Conservation (phyloP, 1,139 yeast genomes). For the Taphrina pruni region DNA sequence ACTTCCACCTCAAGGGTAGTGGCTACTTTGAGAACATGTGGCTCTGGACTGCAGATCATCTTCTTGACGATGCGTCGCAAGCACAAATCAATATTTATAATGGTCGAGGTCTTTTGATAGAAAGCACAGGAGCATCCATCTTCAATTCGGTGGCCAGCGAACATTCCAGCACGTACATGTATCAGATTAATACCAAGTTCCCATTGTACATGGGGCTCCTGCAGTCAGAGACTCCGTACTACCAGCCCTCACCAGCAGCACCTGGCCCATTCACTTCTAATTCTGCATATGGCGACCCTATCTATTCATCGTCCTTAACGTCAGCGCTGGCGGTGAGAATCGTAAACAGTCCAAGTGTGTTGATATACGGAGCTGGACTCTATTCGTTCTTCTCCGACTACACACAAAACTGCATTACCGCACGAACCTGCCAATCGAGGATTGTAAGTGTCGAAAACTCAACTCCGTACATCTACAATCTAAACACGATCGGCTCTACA, state of each 20-base stretch:
- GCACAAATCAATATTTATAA: slow-evolving; percentile 38
- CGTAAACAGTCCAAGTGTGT: slow-evolving; percentile 18
- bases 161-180: slow-evolving; percentile 42
- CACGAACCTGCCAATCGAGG: slow-evolving; percentile 16
- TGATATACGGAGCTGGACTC: slow-evolving; percentile 15
- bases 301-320: slow-evolving; percentile 33
- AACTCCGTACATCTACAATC: slow-evolving; percentile 28
- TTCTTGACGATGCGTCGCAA: slow-evolving; percentile 26
- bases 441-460: slow-evolving; percentile 28
- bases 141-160: slow-evolving; percentile 43
- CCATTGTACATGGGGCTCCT: slow-evolving; percentile 41
- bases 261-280: slow-evolving; percentile 41
- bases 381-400: slow-evolving; percentile 32
- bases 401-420: slow-evolving; percentile 14
- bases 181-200: slow-evolving; percentile 38
- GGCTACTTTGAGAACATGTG: slow-evolving; percentile 44
- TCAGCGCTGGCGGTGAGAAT: slow-evolving; percentile 25
- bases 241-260: slow-evolving; percentile 42
- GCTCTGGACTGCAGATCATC: slow-evolving; percentile 44
- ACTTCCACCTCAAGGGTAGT: slow-evolving; percentile 41
- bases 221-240: slow-evolving; percentile 44
- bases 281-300: slow-evolving; percentile 39
- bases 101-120: slow-evolving; percentile 43
- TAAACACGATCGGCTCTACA: slow-evolving; percentile 24
- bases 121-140: slow-evolving; percentile 38